Evolutionary conservation across 306 rosid species (phyloP).

Genomic region (Quercus alba): DNA sequence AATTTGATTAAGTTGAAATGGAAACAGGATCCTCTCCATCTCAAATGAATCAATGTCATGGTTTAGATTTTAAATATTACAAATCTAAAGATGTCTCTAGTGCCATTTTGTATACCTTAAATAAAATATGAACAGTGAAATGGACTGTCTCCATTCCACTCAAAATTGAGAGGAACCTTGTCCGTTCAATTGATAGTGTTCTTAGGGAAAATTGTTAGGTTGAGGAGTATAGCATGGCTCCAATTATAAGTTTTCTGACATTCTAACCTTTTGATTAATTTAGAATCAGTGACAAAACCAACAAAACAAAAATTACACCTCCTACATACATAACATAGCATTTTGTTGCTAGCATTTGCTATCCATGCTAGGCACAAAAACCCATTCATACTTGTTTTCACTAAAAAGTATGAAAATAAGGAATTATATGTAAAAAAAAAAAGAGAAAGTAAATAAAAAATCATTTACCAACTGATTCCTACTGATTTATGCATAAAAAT

Average conservation of each 20-base stretch:
- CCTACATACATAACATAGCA: not conserved
- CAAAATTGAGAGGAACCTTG: no score
- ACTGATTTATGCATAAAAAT: no score
- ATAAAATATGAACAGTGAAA: no score
- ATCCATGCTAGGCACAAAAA: constrained; percentile 3
- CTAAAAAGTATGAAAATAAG: not conserved
- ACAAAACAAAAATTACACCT: not conserved
- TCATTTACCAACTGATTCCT: not conserved
- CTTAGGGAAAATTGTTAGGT: no score
- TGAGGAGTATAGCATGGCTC: not conserved
- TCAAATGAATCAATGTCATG: not conserved
- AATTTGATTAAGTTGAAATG: not conserved
- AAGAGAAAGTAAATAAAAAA: not conserved
- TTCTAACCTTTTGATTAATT: not conserved
- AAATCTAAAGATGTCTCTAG: no score
- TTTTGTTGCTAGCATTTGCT: not conserved
- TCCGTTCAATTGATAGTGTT: no score
- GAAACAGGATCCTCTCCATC: not conserved
- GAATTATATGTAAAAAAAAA: not conserved
- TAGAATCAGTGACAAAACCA: not conserved
- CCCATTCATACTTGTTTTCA: not conserved
- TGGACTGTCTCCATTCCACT: no score
- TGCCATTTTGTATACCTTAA: no score
- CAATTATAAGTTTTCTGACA: not conserved
- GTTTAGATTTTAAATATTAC: no score